Evolutionary conservation across 306 rosid species (phyloP).

Genomic region (Delonix regia): DNA sequence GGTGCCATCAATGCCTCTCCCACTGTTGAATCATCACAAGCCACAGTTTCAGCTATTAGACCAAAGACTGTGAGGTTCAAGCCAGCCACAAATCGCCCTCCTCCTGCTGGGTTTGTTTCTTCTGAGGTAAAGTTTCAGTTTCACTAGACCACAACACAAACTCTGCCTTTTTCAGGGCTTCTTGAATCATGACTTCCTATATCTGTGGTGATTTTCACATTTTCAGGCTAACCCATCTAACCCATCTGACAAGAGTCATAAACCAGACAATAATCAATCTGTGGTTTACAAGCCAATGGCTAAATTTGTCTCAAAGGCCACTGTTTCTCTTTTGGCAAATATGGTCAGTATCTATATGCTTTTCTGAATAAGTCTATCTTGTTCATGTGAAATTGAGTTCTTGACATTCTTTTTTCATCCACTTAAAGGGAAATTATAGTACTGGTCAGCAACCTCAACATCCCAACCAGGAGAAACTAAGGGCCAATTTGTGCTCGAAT

Average conservation of each 20-base stretch:
- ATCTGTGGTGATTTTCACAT: conserved; percentile 6
- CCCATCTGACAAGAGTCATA: conserved; percentile 46
- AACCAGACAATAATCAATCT: conserved; percentile 53
- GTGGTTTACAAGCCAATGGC: conserved; percentile 86
- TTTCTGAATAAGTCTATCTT: background rate
- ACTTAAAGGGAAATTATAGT: conserved; percentile 69
- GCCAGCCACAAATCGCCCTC: conserved; percentile 48
- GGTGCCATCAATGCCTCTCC: conserved; percentile 76
- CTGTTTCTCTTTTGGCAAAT: conserved; percentile 81
- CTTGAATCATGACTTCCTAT: conserved; percentile 33
- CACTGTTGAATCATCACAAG: conserved; percentile 50
- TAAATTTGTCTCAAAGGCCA: conserved; percentile 75
- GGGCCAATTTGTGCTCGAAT: conserved; percentile 44
- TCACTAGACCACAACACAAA: conserved; percentile 14
- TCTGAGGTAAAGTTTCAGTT: conserved; percentile 58
- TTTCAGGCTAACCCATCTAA: conserved; percentile 60
- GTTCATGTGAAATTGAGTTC: background rate
- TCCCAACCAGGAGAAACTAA: conserved; percentile 48
- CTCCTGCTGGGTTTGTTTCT: conserved; percentile 52
- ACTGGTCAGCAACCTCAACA: conserved; percentile 50
- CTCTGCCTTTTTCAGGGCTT: conserved; percentile 12
- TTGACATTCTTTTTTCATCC: background rate
- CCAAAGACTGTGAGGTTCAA: conserved; percentile 93
- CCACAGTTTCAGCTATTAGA: conserved; percentile 82
- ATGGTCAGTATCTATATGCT: conserved; percentile 59